These are phyloP conservation scores for Linum lewisii DNA, from an alignment of 345 rosid species.

Conservation along the genomic window DNA sequence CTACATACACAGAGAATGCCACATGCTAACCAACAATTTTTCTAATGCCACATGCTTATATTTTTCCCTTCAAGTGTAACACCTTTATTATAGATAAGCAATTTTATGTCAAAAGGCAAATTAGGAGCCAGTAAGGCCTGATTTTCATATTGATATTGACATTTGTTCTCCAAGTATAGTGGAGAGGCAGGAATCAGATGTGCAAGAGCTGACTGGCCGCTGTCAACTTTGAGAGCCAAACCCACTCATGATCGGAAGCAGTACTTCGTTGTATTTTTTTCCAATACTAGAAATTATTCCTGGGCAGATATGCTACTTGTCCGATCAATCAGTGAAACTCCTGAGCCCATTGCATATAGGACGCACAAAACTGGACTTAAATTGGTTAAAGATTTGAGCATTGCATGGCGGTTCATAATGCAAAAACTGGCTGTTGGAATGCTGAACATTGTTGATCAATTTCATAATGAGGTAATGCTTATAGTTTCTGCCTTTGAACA, in stretches of 20 bases:
- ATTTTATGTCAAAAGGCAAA: neutral
- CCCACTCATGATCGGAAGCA: slow-evolving; percentile 91
- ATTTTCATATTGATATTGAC: slow-evolving; percentile 11
- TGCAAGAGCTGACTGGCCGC: slow-evolving; percentile 87
- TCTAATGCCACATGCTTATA: no score
- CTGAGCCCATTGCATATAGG: slow-evolving; percentile 81
- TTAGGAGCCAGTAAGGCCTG: slow-evolving; percentile 5
- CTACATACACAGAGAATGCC: neutral
- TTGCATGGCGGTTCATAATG: slow-evolving; percentile 75
- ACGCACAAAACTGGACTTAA: slow-evolving; percentile 67
- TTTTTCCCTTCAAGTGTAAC: no score
- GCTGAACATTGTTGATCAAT: slow-evolving; percentile 81
- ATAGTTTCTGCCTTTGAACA: slow-evolving; percentile 21
- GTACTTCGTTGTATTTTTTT: slow-evolving; percentile 84
- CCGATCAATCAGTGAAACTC: slow-evolving; percentile 59
- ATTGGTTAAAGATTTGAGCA: slow-evolving; percentile 73
- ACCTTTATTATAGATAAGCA: no score
- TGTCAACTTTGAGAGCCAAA: slow-evolving; percentile 86
- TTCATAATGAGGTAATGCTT: slow-evolving; percentile 55
- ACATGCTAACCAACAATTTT: neutral
- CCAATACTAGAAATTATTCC: slow-evolving; percentile 88
- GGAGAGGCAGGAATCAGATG: slow-evolving; percentile 99
- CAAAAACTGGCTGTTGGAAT: slow-evolving; percentile 78
- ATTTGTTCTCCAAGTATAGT: slow-evolving; percentile 38
- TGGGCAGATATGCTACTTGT: slow-evolving; percentile 97